Percentiles rank a stretch among this genome's conserved stretches.
Conservation (phyloP, 2,329 filamentous ascomycete genomes). For the Claviceps arundinis region DNA sequence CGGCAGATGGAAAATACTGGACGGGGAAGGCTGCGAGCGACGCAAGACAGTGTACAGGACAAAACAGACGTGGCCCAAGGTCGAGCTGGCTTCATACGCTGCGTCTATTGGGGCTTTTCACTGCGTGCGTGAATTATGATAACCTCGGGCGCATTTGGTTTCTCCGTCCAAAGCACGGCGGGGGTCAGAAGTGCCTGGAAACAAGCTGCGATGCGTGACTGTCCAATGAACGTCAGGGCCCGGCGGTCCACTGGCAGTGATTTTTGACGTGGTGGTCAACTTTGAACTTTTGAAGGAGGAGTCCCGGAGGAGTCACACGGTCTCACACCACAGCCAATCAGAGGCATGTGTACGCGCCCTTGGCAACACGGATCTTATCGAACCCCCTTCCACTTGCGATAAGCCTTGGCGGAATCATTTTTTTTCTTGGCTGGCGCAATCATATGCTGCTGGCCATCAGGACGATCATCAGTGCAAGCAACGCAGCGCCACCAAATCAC, state of each 20-base stretch:
- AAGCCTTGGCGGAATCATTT: constrained; percentile 1
- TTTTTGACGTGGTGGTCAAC: neutral
- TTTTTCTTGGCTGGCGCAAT: neutral
- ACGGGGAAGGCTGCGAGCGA: constrained; percentile 6
- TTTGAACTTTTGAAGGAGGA: neutral
- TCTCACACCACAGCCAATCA: neutral
- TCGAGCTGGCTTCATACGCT: constrained; percentile 17
- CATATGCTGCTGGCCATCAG: neutral
- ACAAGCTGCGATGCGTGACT: neutral
- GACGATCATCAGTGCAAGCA: neutral
- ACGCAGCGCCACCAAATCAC: neutral
- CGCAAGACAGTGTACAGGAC: constrained; percentile 3
- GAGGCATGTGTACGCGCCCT: neutral
- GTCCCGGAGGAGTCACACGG: neutral
- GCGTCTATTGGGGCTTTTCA: constrained; percentile 6
- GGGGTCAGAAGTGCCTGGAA: constrained; percentile 7
- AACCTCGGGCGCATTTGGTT: constrained; percentile 11
- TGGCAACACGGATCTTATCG: neutral
- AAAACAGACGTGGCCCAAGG: constrained; percentile 6
- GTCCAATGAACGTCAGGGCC: neutral
- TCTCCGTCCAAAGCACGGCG: constrained; percentile 8
- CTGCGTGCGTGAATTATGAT: constrained; percentile 15
- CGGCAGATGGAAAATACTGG: constrained; percentile 10
- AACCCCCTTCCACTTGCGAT: constrained; percentile 1
- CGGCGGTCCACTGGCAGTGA: constrained; percentile 1